Base-by-base conservation (phyloP, 345 rosid species). In the Rhodomyrtus tomentosa region DNA sequence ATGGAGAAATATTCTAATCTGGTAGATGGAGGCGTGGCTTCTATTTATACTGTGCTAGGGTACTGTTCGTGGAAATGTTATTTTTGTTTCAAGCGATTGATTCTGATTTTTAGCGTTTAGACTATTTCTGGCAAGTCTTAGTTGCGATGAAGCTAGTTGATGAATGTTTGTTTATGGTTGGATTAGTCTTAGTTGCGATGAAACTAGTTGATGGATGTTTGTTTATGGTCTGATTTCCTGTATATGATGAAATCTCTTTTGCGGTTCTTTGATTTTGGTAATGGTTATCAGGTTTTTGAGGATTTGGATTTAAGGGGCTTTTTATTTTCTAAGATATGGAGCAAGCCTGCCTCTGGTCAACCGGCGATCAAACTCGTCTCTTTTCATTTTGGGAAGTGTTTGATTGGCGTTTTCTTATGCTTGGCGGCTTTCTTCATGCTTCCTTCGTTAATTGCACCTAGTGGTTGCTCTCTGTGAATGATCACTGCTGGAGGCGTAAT, bases 381-480 rank as follows among this genome's bases (percentile, higher is more conserved):
- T 91, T 90, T 83, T 91, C 94, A 83, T 88, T 94, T 89, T 94
- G 92, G 91, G 98, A 93, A 93, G 95, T 91, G 87, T 95, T 95
- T 22, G 93, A 95, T 83, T 96, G 97, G 99, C 94, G 96, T 90
- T 92, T 95, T 89, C 89, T 93, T 59, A 87, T 87, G 79, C 90
- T 82, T 85, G 92, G 96, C 88, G 94, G 91, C 89, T 93, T 92
- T 83, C 93, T 93, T 84, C 86, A 89, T 90, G 94, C 91, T 85
- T 93, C 96, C 89, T 95, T 94, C 84, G 93, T 96, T 85, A 96
- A 96, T 89, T 92, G 96, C 91, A 96, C 99, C 84, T 95, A 95
- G 95, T 88, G 88, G 82, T 87, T 85, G 18, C 86, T 73, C 87
- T 89, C 86, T 79, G 87, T 83, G 89, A 62, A 87, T 83, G 89